Evolutionary conservation across 768 basidiomycete genomes (phyloP), one percentile per base, ranked within the genome.

Genomic region (Panaeolus cyanescens): DNA sequence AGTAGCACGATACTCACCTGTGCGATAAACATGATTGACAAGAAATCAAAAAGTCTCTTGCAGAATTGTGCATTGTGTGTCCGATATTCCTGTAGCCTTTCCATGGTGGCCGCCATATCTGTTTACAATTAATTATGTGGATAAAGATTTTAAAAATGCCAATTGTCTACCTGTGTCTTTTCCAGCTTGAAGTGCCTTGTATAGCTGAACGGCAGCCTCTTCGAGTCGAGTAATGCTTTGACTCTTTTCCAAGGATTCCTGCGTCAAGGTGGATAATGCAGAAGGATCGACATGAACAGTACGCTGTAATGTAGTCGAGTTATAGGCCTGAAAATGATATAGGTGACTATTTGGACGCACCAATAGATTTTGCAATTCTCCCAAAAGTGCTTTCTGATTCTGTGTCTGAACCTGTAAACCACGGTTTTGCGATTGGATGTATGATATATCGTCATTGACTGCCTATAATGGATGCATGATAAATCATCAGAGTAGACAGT

Each of bases 31-130:
- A 96, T 92, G 71, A 98, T 92, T 12, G 89, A 85, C 36, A 98
- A 77, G 74, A 92, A 98, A 69, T 98, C 96, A 54, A 89, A 81
- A 39, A 98, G 73, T 25, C 96, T 85, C 71, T 96, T 96, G 79
- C 93, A 95, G 76, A 99, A 99, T 70, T 98, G 96, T 4, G 81
- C 73, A 63, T 96, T 96, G 70, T 95, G 86, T 2, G 91, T 94
- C 61, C 85, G 83, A 70, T 99, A 99, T 73, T 98, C 96, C 63
- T 89, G 86, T 62, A 97, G 77, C 28, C 95, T 81, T 74, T 95
- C 95, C 85, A 96, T 96, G 0, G 95, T 95, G 6, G 95, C 95
- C n/a, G 95, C 94, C 89, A 98, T 96, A 69, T 96, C 96, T 89
- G 36, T 13, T n/a, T n/a, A n/a, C n/a, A n/a, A n/a, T n/a, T n/a